A percentile compares a stretch with the other conserved stretches of the same genome.
These are phyloP conservation scores for Puccinia novopanici DNA, from an alignment of 1,284 basidiomycete species.

Conservation along the genomic window DNA sequence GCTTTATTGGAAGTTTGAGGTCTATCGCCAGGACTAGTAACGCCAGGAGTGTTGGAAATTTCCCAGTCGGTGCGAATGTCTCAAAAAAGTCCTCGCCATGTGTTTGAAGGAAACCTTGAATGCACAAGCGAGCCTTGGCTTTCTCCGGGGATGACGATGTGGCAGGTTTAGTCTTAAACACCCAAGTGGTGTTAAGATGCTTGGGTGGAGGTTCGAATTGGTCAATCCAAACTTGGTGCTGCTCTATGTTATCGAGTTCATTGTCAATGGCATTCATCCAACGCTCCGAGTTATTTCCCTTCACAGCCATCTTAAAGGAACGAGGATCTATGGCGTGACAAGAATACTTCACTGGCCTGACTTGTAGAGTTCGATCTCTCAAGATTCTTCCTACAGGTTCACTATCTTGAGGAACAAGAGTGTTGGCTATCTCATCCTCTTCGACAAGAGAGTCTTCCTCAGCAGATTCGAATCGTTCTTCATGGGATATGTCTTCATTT, in stretches of 20 bases:
- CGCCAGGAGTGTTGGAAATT: too few species aligned
- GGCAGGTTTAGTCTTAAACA: slow-evolving; percentile 60
- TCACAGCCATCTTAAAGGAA: background rate
- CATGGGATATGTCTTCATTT: background rate
- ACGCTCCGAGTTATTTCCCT: background rate
- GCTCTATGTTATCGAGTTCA: background rate
- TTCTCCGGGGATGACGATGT: slow-evolving; percentile 16
- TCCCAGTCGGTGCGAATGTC: too few species aligned
- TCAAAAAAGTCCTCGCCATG: too few species aligned
- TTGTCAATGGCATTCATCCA: background rate
- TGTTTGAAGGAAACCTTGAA: too few species aligned
- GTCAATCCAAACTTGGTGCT: background rate
- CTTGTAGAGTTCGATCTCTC: background rate
- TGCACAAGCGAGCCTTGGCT: background rate
- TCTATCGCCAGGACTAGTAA: too few species aligned
- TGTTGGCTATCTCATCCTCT: too few species aligned
- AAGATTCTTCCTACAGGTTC: background rate
- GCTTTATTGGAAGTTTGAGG: too few species aligned
- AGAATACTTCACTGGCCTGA: slow-evolving; percentile 3
- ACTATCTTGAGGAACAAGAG: too few species aligned
- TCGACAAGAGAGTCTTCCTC: background rate
- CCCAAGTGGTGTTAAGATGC: slow-evolving; percentile 59
- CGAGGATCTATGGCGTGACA: background rate
- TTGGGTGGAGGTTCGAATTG: background rate
- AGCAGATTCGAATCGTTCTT: background rate